phyloP scores from a whole-genome alignment of 805 yeast genomes.

The Monosporozyma aerobia region DNA sequence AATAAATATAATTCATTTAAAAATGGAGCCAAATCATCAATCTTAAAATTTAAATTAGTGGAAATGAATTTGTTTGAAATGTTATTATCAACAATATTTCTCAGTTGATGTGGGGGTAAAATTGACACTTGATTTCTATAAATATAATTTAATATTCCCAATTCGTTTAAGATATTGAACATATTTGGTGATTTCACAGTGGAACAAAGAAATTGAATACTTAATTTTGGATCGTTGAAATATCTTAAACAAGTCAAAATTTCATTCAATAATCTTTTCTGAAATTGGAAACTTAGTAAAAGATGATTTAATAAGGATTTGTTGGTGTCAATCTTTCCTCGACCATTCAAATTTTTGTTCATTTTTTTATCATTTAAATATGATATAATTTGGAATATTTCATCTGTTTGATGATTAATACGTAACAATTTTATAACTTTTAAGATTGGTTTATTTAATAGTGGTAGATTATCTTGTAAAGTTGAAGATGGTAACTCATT shows the following conservation, averaged over 20 bases:
- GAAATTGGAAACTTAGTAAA: constrained; percentile 8
- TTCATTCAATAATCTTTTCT: constrained; percentile 15
- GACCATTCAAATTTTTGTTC: not conserved
- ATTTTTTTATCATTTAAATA: constrained; percentile 7
- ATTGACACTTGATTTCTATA: not conserved
- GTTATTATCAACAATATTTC: not conserved
- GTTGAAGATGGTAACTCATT: not conserved
- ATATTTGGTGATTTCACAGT: constrained; percentile 8
- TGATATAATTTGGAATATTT: constrained; percentile 16
- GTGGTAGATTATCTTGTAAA: not conserved
- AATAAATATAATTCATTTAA: constrained; percentile 22
- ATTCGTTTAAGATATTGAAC: constrained; percentile 15
- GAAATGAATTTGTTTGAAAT: not conserved
- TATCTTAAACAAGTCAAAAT: constrained; percentile 15
- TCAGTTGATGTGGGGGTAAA: not conserved
- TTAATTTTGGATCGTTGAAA: constrained; percentile 24
- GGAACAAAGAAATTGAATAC: constrained; percentile 16
- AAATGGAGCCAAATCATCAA: not conserved
- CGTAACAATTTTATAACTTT: constrained; percentile 8
- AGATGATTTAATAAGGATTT: not conserved
- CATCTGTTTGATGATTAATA: constrained; percentile 18
- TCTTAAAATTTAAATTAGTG: not conserved
- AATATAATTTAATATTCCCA: constrained; percentile 13
- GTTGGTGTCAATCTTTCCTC: not conserved
- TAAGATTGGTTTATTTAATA: constrained; percentile 6